Percentiles rank a stretch among this genome's conserved stretches.
Evolutionary conservation across 805 yeast genomes (phyloP).

Genomic region (Zygosaccharomyces bisporus): DNA sequence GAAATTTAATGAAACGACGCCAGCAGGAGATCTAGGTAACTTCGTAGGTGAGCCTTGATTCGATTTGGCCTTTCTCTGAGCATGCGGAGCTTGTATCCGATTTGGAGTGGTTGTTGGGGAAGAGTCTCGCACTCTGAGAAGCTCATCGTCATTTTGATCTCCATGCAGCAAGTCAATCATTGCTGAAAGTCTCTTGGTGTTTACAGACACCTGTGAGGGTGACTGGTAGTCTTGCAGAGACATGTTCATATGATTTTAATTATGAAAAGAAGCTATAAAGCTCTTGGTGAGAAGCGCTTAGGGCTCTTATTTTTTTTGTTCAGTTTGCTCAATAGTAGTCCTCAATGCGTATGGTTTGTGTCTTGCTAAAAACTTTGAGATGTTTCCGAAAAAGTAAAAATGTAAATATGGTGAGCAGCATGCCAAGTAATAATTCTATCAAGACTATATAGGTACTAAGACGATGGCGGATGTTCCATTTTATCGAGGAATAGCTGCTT

Average conservation of each 20-base stretch:
- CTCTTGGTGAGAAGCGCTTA: too few relatives aligned
- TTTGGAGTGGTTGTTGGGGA: slow-evolving; percentile 7
- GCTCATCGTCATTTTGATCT: slow-evolving; percentile 16
- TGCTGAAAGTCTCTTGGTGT: slow-evolving; percentile 29
- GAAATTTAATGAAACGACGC: slow-evolving; percentile 11
- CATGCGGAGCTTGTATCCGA: slow-evolving; percentile 1
- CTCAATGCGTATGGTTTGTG: neutral
- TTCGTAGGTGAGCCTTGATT: slow-evolving; percentile 9
- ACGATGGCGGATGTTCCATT: slow-evolving; percentile 1
- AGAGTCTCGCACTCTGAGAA: slow-evolving; percentile 7
- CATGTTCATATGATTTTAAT: neutral
- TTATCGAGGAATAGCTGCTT: slow-evolving; percentile 9
- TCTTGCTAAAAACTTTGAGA: slow-evolving; percentile 7
- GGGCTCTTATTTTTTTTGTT: neutral
- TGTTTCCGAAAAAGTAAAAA: slow-evolving; percentile 9
- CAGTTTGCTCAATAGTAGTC: neutral
- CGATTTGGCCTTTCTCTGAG: neutral
- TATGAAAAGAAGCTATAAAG: neutral
- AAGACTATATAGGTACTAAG: neutral
- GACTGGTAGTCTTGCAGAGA: slow-evolving; percentile 9
- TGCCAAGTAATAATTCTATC: neutral
- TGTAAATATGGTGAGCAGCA: slow-evolving; percentile 1
- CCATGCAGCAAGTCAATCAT: slow-evolving; percentile 29
- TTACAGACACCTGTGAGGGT: slow-evolving; percentile 20
- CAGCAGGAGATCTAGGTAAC: slow-evolving; percentile 14